Base-by-base conservation (phyloP, 1,284 basidiomycete species). In the Heterobasidion occidentale region DNA sequence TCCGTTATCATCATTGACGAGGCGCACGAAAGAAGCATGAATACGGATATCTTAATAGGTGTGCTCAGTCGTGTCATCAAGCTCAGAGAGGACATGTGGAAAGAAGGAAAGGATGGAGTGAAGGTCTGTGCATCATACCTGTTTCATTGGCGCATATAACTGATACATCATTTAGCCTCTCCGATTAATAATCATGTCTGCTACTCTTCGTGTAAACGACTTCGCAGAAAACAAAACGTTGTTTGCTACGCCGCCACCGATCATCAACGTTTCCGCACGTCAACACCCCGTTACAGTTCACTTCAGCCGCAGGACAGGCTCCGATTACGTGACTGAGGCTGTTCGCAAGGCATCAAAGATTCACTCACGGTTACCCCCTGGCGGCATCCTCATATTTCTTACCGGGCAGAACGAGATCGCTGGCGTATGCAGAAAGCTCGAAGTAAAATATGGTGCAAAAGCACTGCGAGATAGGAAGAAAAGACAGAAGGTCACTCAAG, bases 171-270 rank as follows among this genome's bases (percentile, higher is more conserved):
- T 60, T 36, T 63, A 92, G 80, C 96, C 96, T 9, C 73, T 99
- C 7, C 85, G 97, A 11, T 77, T 99, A 46, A 84, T 99, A 59
- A 97, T 99, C 74, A 99, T 99, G 97, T 99, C 96, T 46, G 97
- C 97, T 1, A 99, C 97, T 0, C 81, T 99, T 7, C 90, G 95
- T 33, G 89, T 98, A 27, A 84, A 86, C 53, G 97, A 99, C 71
- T 99, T 99, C 66, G 87, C 90, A 1, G 83, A 90, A 60, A 99
- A 99, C 71, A 80, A 74, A 51, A 83, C 83, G 0, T 77, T 99
- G 2, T 99, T 99, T 72, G 61, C 84, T 0, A 77, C 75, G 0
- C 84, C 92, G 6, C 96, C 97, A 14, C 97, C 97, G 0, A 82
- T 98, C 52, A 88, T 99, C 68, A 89, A 86, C 63, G 89, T 99